Conservation (phyloP, 225 moss, liverwort and hornwort genomes). For the Straminergon stramineum region DNA sequence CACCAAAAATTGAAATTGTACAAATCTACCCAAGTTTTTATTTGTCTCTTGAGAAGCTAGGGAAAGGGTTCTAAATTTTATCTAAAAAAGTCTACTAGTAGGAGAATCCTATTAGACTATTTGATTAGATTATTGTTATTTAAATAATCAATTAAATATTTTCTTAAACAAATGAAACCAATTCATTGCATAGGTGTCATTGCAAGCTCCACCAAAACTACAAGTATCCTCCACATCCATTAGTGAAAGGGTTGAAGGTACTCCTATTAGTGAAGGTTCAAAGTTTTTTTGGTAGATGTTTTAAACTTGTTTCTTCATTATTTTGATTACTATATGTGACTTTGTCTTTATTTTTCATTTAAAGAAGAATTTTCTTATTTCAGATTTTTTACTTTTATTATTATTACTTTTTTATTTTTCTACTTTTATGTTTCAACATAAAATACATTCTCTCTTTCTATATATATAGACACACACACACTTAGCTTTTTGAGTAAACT, state of each 20-base stretch:
- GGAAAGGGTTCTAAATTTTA: background rate
- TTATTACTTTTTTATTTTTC: background rate
- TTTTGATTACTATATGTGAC: background rate
- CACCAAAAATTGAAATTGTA: background rate
- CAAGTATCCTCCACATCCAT: accelerated
- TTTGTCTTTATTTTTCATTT: background rate
- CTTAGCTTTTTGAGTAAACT: accelerated
- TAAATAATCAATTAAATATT: background rate
- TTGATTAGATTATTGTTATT: background rate
- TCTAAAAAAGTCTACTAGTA: background rate
- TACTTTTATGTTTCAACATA: accelerated
- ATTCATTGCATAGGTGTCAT: background rate
- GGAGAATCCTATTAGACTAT: background rate
- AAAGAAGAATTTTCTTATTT: no score
- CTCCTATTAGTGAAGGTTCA: background rate
- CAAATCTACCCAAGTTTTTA: accelerated
- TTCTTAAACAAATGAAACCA: background rate
- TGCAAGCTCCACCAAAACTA: background rate
- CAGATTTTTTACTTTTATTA: background rate
- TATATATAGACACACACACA: accelerated
- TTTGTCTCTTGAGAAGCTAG: accelerated
- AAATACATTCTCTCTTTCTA: no score
- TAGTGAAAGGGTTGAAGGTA: background rate
- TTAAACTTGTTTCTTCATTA: background rate
- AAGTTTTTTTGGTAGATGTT: background rate